These are phyloP conservation scores for Zygoascus sp. DNA, from an alignment of 1,139 yeast species.

Conservation along the genomic window DNA sequence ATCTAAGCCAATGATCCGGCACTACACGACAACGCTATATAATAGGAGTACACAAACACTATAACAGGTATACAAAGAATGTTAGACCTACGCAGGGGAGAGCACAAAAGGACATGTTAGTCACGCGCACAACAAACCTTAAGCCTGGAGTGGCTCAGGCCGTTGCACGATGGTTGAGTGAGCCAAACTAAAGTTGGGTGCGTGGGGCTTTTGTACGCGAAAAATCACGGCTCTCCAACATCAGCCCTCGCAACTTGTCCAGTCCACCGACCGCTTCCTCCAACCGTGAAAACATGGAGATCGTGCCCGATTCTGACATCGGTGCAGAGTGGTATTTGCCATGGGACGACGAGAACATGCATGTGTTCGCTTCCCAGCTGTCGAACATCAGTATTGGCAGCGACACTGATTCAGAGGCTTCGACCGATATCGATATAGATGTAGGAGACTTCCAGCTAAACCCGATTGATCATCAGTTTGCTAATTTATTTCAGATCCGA, in stretches of 20 bases:
- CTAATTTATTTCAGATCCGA: background rate
- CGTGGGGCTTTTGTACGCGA: too few species aligned
- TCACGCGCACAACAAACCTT: too few species aligned
- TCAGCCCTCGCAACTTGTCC: too few species aligned
- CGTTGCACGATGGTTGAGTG: background rate
- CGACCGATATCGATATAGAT: conserved; percentile 5
- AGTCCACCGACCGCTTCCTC: too few species aligned
- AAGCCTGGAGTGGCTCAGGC: background rate
- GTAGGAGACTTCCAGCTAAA: too few species aligned
- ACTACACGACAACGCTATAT: too few species aligned
- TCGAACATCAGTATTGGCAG: background rate
- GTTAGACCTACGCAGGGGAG: too few species aligned
- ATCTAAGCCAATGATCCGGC: too few species aligned
- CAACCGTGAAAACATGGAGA: background rate
- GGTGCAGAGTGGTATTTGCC: conserved; percentile 9
- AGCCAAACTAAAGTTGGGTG: too few species aligned
- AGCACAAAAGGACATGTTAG: too few species aligned
- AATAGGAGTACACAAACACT: too few species aligned
- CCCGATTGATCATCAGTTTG: background rate
- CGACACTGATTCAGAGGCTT: conserved; percentile 7
- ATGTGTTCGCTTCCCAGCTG: background rate
- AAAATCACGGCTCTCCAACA: background rate
- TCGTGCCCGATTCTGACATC: conserved; percentile 9
- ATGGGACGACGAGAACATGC: background rate
- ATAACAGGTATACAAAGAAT: too few species aligned